Percentiles rank a stretch among this genome's conserved stretches.
Evolutionary conservation across 345 rosid species (phyloP).

Genomic region (Populus ilicifolia): DNA sequence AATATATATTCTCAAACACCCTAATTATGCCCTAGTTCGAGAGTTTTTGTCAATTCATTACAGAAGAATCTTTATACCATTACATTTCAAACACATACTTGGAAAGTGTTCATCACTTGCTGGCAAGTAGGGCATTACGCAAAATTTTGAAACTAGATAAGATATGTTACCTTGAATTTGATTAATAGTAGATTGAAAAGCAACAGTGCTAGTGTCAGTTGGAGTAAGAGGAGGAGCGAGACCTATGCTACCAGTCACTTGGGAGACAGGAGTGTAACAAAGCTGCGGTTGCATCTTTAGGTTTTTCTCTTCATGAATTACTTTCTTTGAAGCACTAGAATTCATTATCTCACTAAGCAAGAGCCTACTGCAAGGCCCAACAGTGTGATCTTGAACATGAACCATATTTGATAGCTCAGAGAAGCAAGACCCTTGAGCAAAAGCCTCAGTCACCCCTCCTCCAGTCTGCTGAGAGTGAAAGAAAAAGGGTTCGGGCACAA

Average conservation of each 20-base stretch:
- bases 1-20: conserved; percentile 11
- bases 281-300: conserved; percentile 40
- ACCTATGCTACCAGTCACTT: conserved; percentile 20
- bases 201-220: conserved; percentile 17
- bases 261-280: conserved; percentile 25
- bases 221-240: conserved; percentile 19
- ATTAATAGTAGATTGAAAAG: conserved; percentile 40
- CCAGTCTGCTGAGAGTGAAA: conserved; percentile 31
- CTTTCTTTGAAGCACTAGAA: conserved; percentile 36
- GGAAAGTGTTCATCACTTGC: neutral
- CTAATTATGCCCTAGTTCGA: neutral
- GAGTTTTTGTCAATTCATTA: neutral
- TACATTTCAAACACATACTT: neutral
- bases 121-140: neutral
- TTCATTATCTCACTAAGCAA: conserved; percentile 52
- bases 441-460: conserved; percentile 30
- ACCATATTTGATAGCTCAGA: conserved; percentile 38
- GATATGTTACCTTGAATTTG: conserved; percentile 43
- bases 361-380: conserved; percentile 55
- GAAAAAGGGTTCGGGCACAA: conserved; percentile 49
- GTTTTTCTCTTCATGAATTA: conserved; percentile 35
- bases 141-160: neutral
- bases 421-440: conserved; percentile 35
- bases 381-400: conserved; percentile 26
- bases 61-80: neutral